phyloP scores from a whole-genome alignment of 139 green algal species.

The Micractinium conductrix region DNA sequence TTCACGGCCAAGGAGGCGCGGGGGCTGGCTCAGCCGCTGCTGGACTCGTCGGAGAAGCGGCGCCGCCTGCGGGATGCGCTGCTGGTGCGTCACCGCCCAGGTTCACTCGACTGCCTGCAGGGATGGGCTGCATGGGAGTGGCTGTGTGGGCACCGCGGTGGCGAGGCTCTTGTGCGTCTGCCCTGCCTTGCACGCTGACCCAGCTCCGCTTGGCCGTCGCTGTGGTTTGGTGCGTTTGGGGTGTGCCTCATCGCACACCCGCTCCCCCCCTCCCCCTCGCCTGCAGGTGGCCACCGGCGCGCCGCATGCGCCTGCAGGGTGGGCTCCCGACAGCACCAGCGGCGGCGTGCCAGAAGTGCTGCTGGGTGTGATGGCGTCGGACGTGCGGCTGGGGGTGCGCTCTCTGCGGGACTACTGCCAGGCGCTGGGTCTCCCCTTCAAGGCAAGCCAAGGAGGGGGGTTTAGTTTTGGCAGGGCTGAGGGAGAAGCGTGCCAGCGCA shows the following conservation, averaged over 20 bases:
- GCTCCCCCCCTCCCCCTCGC: neutral
- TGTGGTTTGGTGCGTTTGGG: too few species aligned
- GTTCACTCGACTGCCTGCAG: too few species aligned
- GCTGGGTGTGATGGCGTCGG: slow-evolving; percentile 69
- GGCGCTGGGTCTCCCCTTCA: slow-evolving; percentile 53
- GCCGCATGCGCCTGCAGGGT: slow-evolving; percentile 14
- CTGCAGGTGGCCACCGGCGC: slow-evolving; percentile 12
- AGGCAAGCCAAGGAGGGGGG: slow-evolving; percentile 11
- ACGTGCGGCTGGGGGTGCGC: slow-evolving; percentile 61
- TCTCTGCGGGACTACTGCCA: slow-evolving; percentile 70
- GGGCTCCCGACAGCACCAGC: slow-evolving; percentile 24
- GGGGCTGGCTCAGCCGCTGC: slow-evolving; percentile 30
- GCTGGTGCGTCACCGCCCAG: neutral
- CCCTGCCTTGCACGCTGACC: too few species aligned
- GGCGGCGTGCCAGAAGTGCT: slow-evolving; percentile 54
- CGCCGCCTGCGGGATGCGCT: slow-evolving; percentile 17
- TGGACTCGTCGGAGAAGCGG: slow-evolving; percentile 13
- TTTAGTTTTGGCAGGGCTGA: neutral
- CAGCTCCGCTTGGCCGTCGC: too few species aligned
- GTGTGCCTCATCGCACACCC: neutral
- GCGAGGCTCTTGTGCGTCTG: neutral
- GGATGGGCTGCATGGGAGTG: neutral
- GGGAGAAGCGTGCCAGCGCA: too few species aligned
- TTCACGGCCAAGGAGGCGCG: slow-evolving; percentile 23
- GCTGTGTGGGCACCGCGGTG: neutral